Base-by-base conservation (phyloP, 352 stramenopile species). In the Blastocystis sp. region DNA sequence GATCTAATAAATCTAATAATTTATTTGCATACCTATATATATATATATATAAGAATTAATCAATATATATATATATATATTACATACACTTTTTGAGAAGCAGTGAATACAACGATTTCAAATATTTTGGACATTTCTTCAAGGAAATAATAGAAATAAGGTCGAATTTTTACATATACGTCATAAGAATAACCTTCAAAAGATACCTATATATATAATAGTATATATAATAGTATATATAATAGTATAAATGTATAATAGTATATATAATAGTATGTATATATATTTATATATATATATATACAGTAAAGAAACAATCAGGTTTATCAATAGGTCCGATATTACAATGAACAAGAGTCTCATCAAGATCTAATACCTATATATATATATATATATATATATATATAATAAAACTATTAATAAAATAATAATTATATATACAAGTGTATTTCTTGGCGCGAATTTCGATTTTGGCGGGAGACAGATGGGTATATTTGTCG, bases 91-190 rank as follows among this genome's bases (percentile, higher is more conserved):
- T 77, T 69, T 64, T 89, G 89, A 23, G 80, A 93, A 0, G 91
- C 91, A 1, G 91, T 98, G 71, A 97, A 98, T 3, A 98, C 79
- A n/a, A 95, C 80, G n/a, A 98, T 84, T 68, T 98, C 91, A 64
- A 94, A 98, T 21, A 86, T 74, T 41, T 78, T 77, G 3, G 77
- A 75, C 7, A 94, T 84, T 28, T 74, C 74, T 33, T 81, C 75
- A 25, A 98, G 72, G 70, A 98, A 98, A 30, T 87, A 78, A 24
- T 86, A 77, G 68, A 96, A 79, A 58, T 88, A 80, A 11, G 91
- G 91, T 32, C 91, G 79, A 72, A 93, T 90, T 44, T 84, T 80
- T 10, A 95, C 91, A 64, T 95, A 91, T 10, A 98, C 88, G 25
- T 74, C 78, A 67, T 94, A 94, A 28, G 84, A 80, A n/a, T 82